Evolutionary conservation across 2,329 filamentous ascomycete genomes (phyloP), one percentile per base, ranked within the genome.

Genomic region (Trichoderma atroviride): DNA sequence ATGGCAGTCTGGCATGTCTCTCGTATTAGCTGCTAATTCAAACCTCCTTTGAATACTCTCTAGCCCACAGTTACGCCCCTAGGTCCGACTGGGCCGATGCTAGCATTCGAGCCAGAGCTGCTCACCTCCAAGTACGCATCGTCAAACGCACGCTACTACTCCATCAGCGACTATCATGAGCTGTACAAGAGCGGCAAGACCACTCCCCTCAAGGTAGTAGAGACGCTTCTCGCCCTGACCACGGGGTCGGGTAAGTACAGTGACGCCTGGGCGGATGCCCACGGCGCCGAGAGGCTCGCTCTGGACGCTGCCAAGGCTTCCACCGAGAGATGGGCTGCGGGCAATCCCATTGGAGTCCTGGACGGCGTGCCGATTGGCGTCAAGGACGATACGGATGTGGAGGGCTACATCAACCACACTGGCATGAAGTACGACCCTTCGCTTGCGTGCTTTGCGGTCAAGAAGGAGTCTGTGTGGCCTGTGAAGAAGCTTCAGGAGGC

Each of bases 331-430:
- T 97, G 91, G 79, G 87, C 88, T 69, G 82, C 85, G 19, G 91
- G 92, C 0, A 85, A 85, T 71, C 85, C 89, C 0, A 78, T 93
- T 19, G 85, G 92, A 14, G 81, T 92, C 5, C 82, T 97, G 9
- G 94, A 97, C 75, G 94, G 94, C 14, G 88, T 97, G 0, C 94
- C 93, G 0, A 87, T 96, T 60, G 91, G 90, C 0, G 87, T 96
- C 74, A 97, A 97, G 80, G 93, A 96, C 76, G 93, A 97, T 75
- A 85, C 90, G 19, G 85, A 91, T 72, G 82, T 94, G 37, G 84
- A 88, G 72, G 92, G 91, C 16, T 94, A 93, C 76, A 85, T 87
- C 62, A 87, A 85, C 71, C 90, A 88, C 65, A 80, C 87, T 59
- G 93, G 91, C 27, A 89, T 90, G 74, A 85, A 81, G 71, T 83